Evolutionary conservation across 2,329 filamentous ascomycete genomes (phyloP), one percentile per base, ranked within the genome.

Genomic region (Xylaria arbuscula): DNA sequence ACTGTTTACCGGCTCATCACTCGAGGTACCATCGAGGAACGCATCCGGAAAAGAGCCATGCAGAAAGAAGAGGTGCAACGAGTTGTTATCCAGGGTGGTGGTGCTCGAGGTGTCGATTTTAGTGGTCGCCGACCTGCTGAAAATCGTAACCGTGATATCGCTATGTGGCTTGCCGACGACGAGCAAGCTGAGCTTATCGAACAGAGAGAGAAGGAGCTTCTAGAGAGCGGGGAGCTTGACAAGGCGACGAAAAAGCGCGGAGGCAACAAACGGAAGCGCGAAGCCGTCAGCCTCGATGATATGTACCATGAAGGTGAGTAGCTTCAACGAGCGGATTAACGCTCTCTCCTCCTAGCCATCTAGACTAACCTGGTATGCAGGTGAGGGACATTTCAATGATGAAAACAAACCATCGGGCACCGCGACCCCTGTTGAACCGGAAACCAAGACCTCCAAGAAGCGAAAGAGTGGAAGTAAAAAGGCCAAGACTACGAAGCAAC

Each of bases 61-160:
- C 96, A 99, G 80, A 99, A 99, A 83, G 96, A 99, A 83, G 96
- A 99, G 80, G 96, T 99, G 72, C 95, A 98, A 81, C 93, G 96
- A 63, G 95, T 98, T 32, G 95, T 98, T 78, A 98, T 98, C 76
- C 92, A 93, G 58, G 96, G 95, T 74, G 94, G 94, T 66, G 94
- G 93, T 62, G 87, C 89, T 72, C 92, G 92, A 64, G 92, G 92
- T 70, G 95, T 98, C 70, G 96, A 98, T 84, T 98, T 99, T 86
- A 98, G 97, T 80, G 96, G 95, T 60, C 91, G 96, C 62, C 89
- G 91, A 72, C 90, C 90, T 69, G 87, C 92, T 5, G 95, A 98
- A 83, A 98, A 97, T 81, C 90, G 94, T 71, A 98, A 97, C 78
- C 97, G 97, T 82, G 96, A 99, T 77, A 98, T 98, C 81, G 96